phyloP scores from a whole-genome alignment of 805 yeast species.

The Dipodascopsis tothii region DNA sequence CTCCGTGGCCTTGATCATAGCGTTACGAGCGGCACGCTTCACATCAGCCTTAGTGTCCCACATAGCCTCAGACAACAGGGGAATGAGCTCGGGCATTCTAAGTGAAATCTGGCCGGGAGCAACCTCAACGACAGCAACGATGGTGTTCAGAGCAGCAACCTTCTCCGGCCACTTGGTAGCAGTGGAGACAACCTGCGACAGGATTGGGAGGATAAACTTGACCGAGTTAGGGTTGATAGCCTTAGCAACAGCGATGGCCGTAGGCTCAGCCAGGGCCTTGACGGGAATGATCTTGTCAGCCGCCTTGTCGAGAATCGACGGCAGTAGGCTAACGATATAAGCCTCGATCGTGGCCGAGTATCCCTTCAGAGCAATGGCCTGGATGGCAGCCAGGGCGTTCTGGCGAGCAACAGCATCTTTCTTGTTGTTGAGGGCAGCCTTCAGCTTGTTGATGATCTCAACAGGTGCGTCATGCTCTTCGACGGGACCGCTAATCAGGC shows the following conservation, averaged over 20 bases:
- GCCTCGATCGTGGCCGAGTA: constrained; percentile 94
- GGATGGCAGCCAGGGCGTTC: constrained; percentile 76
- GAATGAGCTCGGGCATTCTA: constrained; percentile 99
- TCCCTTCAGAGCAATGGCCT: constrained; percentile 69
- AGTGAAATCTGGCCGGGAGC: constrained; percentile 94
- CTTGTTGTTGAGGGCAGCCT: constrained; percentile 70
- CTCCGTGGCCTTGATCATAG: constrained; percentile 93
- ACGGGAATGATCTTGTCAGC: constrained; percentile 85
- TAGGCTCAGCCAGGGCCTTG: constrained; percentile 64
- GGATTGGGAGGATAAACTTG: constrained; percentile 79
- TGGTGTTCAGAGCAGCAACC: constrained; percentile 78
- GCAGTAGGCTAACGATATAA: constrained; percentile 70
- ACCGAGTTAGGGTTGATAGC: constrained; percentile 89
- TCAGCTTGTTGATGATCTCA: constrained; percentile 72
- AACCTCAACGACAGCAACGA: constrained; percentile 80
- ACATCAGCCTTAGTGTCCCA: constrained; percentile 99
- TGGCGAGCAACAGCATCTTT: constrained; percentile 57
- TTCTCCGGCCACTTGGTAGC: constrained; percentile 95
- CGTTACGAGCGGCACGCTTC: constrained; percentile 89
- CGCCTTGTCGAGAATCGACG: constrained; percentile 63
- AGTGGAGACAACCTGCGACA: constrained; percentile 57
- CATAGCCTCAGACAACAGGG: constrained; percentile 97
- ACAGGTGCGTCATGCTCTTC: constrained; percentile 97
- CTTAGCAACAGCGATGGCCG: constrained; percentile 68
- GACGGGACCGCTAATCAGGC: constrained; percentile 92